Percentiles rank a stretch among this genome's conserved stretches.
phyloP scores from a whole-genome alignment of 495 filamentous ascomycete species.

The Lepraria neglecta region DNA sequence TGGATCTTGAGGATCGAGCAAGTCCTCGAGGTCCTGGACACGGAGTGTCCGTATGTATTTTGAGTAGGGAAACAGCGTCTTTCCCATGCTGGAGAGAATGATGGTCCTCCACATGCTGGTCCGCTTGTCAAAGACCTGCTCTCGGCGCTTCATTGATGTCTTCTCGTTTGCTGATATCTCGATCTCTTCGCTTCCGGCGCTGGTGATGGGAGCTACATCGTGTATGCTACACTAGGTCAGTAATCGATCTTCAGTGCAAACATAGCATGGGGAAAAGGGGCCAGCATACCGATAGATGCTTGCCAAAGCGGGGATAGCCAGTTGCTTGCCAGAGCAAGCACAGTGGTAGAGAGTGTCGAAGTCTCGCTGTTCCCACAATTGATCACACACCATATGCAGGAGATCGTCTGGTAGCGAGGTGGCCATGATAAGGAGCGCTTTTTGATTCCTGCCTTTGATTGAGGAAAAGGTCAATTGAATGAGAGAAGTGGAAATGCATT shows the following conservation, averaged over 20 bases:
- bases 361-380: conserved; percentile 46
- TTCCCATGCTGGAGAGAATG: conserved; percentile 56
- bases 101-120: conserved; percentile 63
- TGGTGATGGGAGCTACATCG: conserved; percentile 37
- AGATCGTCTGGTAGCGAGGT: conserved; percentile 51
- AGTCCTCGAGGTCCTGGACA: conserved; percentile 51
- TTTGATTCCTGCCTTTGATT: background rate
- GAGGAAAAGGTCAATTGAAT: conserved; percentile 19
- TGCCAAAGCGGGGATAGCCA: conserved; percentile 52
- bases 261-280: background rate
- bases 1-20: conserved; percentile 46
- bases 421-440: conserved; percentile 23
- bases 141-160: conserved; percentile 13
- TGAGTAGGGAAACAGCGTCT: conserved; percentile 63
- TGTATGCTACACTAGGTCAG: conserved; percentile 32
- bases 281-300: conserved; percentile 55
- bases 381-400: conserved; percentile 51
- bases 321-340: conserved; percentile 42
- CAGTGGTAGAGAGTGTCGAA: conserved; percentile 54
- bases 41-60: conserved; percentile 59
- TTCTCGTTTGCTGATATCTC: conserved; percentile 29
- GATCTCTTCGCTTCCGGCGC: conserved; percentile 37
- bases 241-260: background rate
- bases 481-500: conserved; percentile 25
- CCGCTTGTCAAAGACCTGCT: conserved; percentile 40